These are phyloP conservation scores for Buddleja alternifolia DNA, from an alignment of 257 asterid genomes.

Conservation along the genomic window DNA sequence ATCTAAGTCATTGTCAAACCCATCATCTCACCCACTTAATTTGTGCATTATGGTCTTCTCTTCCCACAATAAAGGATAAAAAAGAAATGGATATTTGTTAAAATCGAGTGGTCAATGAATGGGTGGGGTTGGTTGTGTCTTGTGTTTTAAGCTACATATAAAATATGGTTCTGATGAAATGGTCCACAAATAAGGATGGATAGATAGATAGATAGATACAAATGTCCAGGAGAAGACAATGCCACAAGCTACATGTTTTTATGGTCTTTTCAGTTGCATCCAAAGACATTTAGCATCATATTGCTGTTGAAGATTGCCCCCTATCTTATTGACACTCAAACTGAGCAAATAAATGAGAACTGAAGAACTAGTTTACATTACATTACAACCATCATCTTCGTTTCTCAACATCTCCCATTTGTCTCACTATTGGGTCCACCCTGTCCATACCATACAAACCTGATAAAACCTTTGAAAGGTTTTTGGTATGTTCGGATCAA, in stretches of 20 bases:
- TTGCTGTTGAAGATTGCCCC: slow-evolving; percentile 56
- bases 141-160: slow-evolving; percentile 30
- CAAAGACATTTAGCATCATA: slow-evolving; percentile 28
- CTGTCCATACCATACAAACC: slow-evolving; percentile 42
- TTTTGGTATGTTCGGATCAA: too few relatives aligned
- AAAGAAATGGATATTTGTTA: slow-evolving; percentile 29
- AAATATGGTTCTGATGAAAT: slow-evolving; percentile 28
- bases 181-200: slow-evolving; percentile 61
- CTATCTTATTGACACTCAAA: slow-evolving; percentile 65
- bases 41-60: slow-evolving; percentile 25
- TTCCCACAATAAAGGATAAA: slow-evolving; percentile 5
- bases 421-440: slow-evolving; percentile 49
- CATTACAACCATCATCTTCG: slow-evolving; percentile 36
- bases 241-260: slow-evolving; percentile 67
- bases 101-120: slow-evolving; percentile 39
- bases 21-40: slow-evolving; percentile 40
- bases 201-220: too few relatives aligned
- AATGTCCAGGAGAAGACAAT: slow-evolving; percentile 63
- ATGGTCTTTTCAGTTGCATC: slow-evolving; percentile 53
- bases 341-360: slow-evolving; percentile 66
- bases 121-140: slow-evolving; percentile 49
- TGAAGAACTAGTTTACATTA: slow-evolving; percentile 38
- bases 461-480: too few relatives aligned
- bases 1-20: slow-evolving; percentile 44
- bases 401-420: slow-evolving; percentile 52